Evolutionary conservation across 257 asterid species (phyloP), one percentile per base, ranked within the genome.

Genomic region (Solanum raphanifolium): DNA sequence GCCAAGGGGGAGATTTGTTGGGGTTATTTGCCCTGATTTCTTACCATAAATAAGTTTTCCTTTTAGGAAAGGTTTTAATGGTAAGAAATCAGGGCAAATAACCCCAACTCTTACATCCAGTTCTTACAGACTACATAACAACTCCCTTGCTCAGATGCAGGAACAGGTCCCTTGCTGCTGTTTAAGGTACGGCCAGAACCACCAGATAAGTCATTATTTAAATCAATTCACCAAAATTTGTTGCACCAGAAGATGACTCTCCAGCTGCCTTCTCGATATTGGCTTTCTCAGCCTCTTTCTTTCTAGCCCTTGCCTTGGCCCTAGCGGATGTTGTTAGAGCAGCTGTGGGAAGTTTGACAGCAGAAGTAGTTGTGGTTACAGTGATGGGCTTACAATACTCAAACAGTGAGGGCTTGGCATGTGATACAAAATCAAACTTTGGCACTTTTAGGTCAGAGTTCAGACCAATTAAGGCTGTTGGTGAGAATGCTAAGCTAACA

Each of bases 381-480:
- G 94, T 92, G 32, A 94, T 94, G 38, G 99, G 99, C 90, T 96
- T 95, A 6, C 98, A 98, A 90, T 96, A 96, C 74, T 93, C 98
- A 34, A 96, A 96, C 69, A 97, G 87, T 2, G 99, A 97, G 9
- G 99, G 99, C 87, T 93, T 95, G 25, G 99, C 99, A 38, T 95
- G 95, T 10, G 99, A 97, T 85, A 97, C 82, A 90, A 97, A 97
- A 90, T 97, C 98, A 48, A 97, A 97, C 91, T 88, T 96, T 1
- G 99, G 99, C 62, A 94, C 98, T 92, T 97, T 97, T 41, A 97
- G 93, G 93, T 96, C 98, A 75, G 91, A 90, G 91, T 97, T 96
- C 87, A 97, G 89, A 34, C 99, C 99, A 87, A 97, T 94, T 66
- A 97, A 92, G 16, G 99, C 99, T 43, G 99, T 96, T n/a, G 99